Evolutionary conservation across 345 rosid species (phyloP).

Genomic region (Gossypium sturtianum): DNA sequence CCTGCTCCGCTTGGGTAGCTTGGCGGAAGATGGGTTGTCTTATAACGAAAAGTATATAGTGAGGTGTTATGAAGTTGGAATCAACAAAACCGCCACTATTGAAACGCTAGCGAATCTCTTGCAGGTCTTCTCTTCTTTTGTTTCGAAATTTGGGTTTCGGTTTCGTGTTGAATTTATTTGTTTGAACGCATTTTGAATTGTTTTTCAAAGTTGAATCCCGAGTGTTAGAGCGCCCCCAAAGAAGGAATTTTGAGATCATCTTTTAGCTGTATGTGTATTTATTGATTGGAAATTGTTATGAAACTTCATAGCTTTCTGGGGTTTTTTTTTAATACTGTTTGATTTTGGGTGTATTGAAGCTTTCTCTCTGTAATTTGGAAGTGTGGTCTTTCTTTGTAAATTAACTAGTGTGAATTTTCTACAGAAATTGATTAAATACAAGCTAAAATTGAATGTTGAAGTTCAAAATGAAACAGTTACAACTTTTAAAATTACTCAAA

Average conservation of each 20-base stretch:
- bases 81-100: constrained; percentile 89
- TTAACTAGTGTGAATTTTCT: not conserved
- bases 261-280: not conserved
- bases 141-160: not conserved
- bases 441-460: not conserved
- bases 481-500: not conserved
- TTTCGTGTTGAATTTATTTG: not conserved
- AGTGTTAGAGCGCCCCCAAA: too few species aligned
- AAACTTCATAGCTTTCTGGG: not conserved
- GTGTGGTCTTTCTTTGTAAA: not conserved
- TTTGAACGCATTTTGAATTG: not conserved
- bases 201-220: not conserved
- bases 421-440: not conserved
- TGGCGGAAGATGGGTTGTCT: constrained; percentile 65
- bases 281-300: not conserved
- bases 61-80: constrained; percentile 89
- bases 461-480: not conserved
- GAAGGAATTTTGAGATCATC: not conserved
- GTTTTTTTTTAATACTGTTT: not conserved
- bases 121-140: constrained; percentile 40
- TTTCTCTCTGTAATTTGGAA: constrained; percentile 2
- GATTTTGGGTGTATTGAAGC: not conserved
- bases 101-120: constrained; percentile 91
- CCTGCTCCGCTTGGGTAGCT: constrained; percentile 55
- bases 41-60: constrained; percentile 84